phyloP scores from a whole-genome alignment of 192 early-diverging fungal genomes.

The Coemansia sp. region DNA sequence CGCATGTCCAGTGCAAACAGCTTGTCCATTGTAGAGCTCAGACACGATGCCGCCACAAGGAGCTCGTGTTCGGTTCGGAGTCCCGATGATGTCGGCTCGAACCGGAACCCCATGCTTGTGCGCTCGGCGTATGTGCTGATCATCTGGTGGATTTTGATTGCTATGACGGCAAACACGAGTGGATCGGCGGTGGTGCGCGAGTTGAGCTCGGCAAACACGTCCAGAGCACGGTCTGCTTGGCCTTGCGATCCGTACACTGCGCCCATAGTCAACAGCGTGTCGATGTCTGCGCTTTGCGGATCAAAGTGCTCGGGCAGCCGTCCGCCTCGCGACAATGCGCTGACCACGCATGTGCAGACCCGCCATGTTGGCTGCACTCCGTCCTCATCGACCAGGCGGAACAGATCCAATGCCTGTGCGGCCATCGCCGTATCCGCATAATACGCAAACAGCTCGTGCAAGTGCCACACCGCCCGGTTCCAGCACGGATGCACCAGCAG shows the following conservation, averaged over 20 bases:
- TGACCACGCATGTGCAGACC: constrained; percentile 14
- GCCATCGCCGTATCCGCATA: constrained; percentile 25
- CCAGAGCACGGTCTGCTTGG: constrained; percentile 9
- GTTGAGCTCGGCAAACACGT: constrained; percentile 13
- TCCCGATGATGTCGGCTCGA: background rate
- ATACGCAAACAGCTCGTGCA: constrained; percentile 15
- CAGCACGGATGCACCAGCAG: constrained; percentile 26
- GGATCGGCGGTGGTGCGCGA: constrained; percentile 1
- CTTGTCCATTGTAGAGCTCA: constrained; percentile 1
- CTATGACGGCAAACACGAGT: constrained; percentile 17
- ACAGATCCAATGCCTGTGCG: constrained; percentile 18
- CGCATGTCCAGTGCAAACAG: background rate
- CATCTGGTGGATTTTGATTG: constrained; percentile 16
- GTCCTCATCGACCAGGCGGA: constrained; percentile 14
- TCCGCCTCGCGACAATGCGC: constrained; percentile 20
- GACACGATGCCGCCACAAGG: constrained; percentile 3
- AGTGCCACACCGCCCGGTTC: constrained; percentile 3
- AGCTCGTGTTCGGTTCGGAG: constrained; percentile 3
- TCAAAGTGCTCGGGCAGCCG: background rate
- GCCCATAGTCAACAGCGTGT: constrained; percentile 8
- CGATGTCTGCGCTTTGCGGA: background rate
- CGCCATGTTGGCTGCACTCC: constrained; percentile 24
- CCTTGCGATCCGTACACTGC: constrained; percentile 2
- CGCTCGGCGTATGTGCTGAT: background rate
- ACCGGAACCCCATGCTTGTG: background rate